Evolutionary conservation across 176 grass and related monocot genomes (phyloP).

Genomic region (sorghum (Sorghum bicolor)): DNA sequence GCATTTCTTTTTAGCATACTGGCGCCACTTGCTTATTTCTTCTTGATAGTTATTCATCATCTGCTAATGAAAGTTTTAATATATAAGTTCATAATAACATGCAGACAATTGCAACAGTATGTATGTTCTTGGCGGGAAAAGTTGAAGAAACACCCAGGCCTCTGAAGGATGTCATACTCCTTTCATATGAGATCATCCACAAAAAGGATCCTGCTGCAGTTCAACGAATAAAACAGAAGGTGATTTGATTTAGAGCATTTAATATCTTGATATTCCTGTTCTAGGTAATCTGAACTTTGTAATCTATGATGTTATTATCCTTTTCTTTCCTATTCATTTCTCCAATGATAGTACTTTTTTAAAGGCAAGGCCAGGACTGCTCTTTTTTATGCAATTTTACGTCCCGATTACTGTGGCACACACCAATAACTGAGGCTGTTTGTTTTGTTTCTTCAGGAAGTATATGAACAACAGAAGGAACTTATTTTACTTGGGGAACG

Average conservation of each 20-base stretch:
- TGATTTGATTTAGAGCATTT: constrained; percentile 20
- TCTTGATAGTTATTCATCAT: neutral
- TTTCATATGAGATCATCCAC: constrained; percentile 92
- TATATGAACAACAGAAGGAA: constrained; percentile 96
- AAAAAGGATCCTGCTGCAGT: constrained; percentile 79
- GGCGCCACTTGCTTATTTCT: neutral
- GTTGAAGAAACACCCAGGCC: constrained; percentile 96
- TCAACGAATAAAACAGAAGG: constrained; percentile 89
- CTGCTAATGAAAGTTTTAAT: constrained; percentile 7
- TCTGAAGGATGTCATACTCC: constrained; percentile 93
- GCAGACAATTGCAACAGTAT: constrained; percentile 91
- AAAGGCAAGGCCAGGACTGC: neutral
- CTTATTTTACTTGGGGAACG: constrained; percentile 89
- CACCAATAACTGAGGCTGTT: neutral
- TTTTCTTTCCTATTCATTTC: neutral
- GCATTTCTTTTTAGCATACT: neutral
- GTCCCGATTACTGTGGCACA: neutral
- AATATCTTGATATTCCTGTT: constrained; percentile 5
- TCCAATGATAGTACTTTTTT: neutral
- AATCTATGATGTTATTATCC: neutral
- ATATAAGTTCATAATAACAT: constrained; percentile 15
- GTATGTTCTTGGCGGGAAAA: constrained; percentile 98
- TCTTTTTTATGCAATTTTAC: neutral
- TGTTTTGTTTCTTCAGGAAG: constrained; percentile 58
- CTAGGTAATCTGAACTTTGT: neutral